Conservation (phyloP, 768 basidiomycete species). For the Auricularia sp. region DNA sequence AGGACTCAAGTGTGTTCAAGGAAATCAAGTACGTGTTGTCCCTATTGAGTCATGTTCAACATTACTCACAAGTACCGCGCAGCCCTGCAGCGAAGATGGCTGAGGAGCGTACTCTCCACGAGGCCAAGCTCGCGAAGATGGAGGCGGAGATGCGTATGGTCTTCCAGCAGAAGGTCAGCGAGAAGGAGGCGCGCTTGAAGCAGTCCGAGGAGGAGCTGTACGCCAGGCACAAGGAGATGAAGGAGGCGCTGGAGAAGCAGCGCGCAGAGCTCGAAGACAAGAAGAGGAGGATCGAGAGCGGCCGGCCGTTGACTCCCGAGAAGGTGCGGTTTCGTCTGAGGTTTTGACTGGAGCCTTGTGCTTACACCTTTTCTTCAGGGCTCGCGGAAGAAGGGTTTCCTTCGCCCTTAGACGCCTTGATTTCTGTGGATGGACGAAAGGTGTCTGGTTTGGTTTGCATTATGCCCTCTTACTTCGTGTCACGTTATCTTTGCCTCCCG, state of each 20-base stretch:
- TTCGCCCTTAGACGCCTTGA: slow-evolving; percentile 41
- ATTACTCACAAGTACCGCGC: slow-evolving; percentile 6
- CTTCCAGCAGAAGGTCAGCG: slow-evolving; percentile 99
- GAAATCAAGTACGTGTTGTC: slow-evolving; percentile 82
- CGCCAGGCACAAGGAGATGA: slow-evolving; percentile 98
- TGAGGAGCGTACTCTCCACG: slow-evolving; percentile 92
- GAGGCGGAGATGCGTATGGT: slow-evolving; percentile 99
- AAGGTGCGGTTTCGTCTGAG: slow-evolving; percentile 34
- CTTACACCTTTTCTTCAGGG: slow-evolving; percentile 29
- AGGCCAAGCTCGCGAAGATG: slow-evolving; percentile 97
- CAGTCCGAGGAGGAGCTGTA: slow-evolving; percentile 99
- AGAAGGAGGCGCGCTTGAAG: slow-evolving; percentile 98
- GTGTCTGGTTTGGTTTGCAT: neutral
- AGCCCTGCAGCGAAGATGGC: slow-evolving; percentile 95
- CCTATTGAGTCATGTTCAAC: slow-evolving; percentile 2
- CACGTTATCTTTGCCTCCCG: neutral
- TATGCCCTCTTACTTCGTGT: neutral
- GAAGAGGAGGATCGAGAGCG: slow-evolving; percentile 91
- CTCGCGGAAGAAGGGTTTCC: slow-evolving; percentile 65
- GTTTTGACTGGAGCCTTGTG: neutral
- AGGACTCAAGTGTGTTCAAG: slow-evolving; percentile 97
- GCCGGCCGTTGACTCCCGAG: slow-evolving; percentile 91
- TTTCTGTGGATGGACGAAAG: neutral
- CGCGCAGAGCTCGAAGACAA: slow-evolving; percentile 93
- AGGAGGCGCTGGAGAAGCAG: slow-evolving; percentile 97